Conservation (phyloP, 192 early-diverging fungal genomes). For the Coemansia sp. region DNA sequence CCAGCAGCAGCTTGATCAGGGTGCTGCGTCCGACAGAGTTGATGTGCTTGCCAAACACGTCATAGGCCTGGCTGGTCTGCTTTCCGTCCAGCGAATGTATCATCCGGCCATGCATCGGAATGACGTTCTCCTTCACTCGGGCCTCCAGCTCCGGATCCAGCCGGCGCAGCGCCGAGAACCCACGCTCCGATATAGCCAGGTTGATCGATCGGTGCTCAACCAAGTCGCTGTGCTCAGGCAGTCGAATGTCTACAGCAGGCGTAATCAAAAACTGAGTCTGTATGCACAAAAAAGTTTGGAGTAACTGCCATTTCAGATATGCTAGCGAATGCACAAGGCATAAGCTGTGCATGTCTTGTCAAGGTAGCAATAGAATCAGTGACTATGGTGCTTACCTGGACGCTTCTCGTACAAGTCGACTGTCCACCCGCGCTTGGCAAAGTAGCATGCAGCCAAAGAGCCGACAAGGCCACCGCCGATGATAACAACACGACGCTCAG, state of each 20-base stretch:
- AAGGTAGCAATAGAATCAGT: neutral
- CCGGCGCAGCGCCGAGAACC: slow-evolving; percentile 74
- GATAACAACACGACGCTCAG: slow-evolving; percentile 52
- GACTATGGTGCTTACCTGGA: slow-evolving; percentile 47
- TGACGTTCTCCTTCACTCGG: slow-evolving; percentile 62
- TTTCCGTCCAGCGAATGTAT: slow-evolving; percentile 74
- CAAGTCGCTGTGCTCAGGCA: slow-evolving; percentile 55
- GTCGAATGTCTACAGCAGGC: slow-evolving; percentile 57
- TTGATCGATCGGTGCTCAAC: slow-evolving; percentile 84
- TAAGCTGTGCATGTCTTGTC: neutral
- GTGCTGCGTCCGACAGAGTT: slow-evolving; percentile 88
- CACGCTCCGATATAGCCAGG: slow-evolving; percentile 85
- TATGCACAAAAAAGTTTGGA: no score
- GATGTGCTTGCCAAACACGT: slow-evolving; percentile 86
- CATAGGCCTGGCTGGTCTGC: slow-evolving; percentile 80
- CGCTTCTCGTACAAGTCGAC: slow-evolving; percentile 87
- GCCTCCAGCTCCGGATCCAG: slow-evolving; percentile 68
- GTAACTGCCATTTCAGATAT: neutral
- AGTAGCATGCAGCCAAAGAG: slow-evolving; percentile 80
- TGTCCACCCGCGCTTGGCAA: slow-evolving; percentile 87
- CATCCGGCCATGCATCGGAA: slow-evolving; percentile 95
- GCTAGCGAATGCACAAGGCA: neutral
- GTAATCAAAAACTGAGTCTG: neutral
- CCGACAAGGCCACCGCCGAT: slow-evolving; percentile 96
- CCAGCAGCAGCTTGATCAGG: slow-evolving; percentile 80